phyloP scores from a whole-genome alignment of 345 rosid genomes.

The Lumnitzera racemosa region DNA sequence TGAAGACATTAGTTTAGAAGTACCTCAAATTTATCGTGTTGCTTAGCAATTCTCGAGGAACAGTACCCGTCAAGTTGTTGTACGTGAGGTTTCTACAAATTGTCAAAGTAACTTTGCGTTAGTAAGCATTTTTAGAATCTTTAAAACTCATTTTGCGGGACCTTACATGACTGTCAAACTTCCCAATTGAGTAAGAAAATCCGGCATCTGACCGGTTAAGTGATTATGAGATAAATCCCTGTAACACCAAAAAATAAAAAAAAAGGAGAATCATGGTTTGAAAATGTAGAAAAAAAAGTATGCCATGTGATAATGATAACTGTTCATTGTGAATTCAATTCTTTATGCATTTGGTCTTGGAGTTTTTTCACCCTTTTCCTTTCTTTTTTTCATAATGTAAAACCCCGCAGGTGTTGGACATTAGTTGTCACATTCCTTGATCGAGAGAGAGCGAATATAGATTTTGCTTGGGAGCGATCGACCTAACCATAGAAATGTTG shows the following conservation, averaged over 20 bases:
- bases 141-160: not conserved
- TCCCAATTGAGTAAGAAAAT: slow-evolving; percentile 15
- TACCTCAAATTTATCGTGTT: not conserved
- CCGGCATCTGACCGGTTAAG: slow-evolving; percentile 16
- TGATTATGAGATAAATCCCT: slow-evolving; percentile 25
- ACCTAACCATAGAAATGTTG: too few species aligned
- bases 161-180: slow-evolving; percentile 21
- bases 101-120: not conserved
- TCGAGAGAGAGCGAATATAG: too few species aligned
- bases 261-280: too few species aligned
- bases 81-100: slow-evolving; percentile 7
- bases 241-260: not conserved
- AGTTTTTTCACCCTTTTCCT: too few species aligned
- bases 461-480: too few species aligned
- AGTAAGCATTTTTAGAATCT: not conserved
- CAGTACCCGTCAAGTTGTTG: slow-evolving; percentile 16
- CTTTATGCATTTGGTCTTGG: too few species aligned
- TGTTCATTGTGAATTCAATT: too few species aligned
- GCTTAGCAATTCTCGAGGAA: slow-evolving; percentile 13
- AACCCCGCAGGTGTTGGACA: too few species aligned
- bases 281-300: not conserved
- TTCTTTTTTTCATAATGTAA: too few species aligned
- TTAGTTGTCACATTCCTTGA: too few species aligned
- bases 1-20: too few species aligned
- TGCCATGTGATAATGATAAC: too few species aligned